Base-by-base conservation (phyloP, 2,329 filamentous ascomycete species). In the Botrytis squamosa region DNA sequence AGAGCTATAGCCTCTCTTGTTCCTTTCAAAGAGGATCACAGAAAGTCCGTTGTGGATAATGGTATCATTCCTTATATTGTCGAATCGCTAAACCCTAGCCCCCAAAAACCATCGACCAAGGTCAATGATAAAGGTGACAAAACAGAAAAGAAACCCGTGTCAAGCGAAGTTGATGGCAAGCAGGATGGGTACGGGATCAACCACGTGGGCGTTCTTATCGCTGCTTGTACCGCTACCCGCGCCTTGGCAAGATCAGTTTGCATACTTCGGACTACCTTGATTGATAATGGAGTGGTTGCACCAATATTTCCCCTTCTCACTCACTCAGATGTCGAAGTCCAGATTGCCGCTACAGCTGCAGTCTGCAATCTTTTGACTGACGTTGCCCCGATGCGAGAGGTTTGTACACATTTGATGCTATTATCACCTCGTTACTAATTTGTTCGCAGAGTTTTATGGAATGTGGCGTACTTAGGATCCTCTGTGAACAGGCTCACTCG, bases 341-440 rank as follows among this genome's bases (percentile, higher is more conserved):
- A 95, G 80, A 91, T 96, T 80, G 94, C 94, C 67, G 94, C 95
- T 9, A 97, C 94, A 0, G 91, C 92, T 52, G 91, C 92, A 10
- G 88, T 97, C 57, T 94, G 91, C 78, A 99, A 99, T 81, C 83
- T 99, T 67, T 88, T 97, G 9, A 86, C 94, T 65, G 93, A 97
- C 76, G 93, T 97, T 78, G 98, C 95, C 80, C 95, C 96, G 0
- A 94, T 98, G 89, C 91, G 93, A 82, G 90, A 94, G 81, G 93
- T 95, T 82, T 85, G 91, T 85, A 69, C 25, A 71, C 55, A 20
- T 49, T 73, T 46, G 36, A 40, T 29, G 18, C 20, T 59, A 29
- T n/a, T 46, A 67, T 40, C 16, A 52, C 10, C 18, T 57, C 40
- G 18, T 57, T 29, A 52, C 74, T 75, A 75, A 75, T 46, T 70